Conservation (phyloP, 2,329 filamentous ascomycete genomes). For the Cladobotryum protrusum region DNA sequence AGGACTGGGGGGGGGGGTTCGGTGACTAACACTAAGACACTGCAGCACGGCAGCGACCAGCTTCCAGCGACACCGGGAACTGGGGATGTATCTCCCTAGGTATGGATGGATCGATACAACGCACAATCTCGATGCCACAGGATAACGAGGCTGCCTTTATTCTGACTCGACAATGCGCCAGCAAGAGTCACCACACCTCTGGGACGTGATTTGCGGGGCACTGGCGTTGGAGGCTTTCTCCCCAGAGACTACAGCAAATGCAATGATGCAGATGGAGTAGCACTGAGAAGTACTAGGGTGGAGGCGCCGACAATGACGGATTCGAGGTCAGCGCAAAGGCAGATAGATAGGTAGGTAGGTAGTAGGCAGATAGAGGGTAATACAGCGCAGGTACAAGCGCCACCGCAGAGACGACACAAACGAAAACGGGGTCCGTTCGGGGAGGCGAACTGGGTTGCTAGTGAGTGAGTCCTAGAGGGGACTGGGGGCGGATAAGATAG, state of each 20-base stretch:
- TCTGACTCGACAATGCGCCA: slow-evolving; percentile 7
- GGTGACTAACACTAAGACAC: slow-evolving; percentile 22
- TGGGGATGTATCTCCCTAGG: not conserved
- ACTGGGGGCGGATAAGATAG: too few relatives aligned
- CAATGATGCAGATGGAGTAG: slow-evolving; percentile 9
- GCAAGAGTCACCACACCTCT: slow-evolving; percentile 7
- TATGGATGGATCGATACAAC: too few relatives aligned
- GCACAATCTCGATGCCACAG: not conserved
- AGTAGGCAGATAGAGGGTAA: not conserved
- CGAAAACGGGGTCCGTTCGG: slow-evolving; percentile 2
- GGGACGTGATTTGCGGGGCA: slow-evolving; percentile 11
- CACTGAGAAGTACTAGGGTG: not conserved
- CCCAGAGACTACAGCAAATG: slow-evolving; percentile 8
- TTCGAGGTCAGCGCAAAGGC: slow-evolving; percentile 1
- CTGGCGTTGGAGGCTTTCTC: slow-evolving; percentile 11
- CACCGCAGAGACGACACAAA: too few relatives aligned
- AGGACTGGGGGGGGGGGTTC: slow-evolving; percentile 14
- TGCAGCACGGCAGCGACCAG: slow-evolving; percentile 8
- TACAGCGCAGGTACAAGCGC: slow-evolving; percentile 8
- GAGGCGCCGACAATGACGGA: not conserved
- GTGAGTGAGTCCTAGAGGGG: too few relatives aligned
- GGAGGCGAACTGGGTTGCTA: slow-evolving; percentile 4
- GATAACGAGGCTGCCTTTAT: slow-evolving; percentile 1
- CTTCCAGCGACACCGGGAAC: not conserved
- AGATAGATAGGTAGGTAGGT: slow-evolving; percentile 1